Percentiles rank a stretch among this genome's conserved stretches.
Conservation (phyloP, 2,329 filamentous ascomycete species). For the Fusarium gaditjirri region DNA sequence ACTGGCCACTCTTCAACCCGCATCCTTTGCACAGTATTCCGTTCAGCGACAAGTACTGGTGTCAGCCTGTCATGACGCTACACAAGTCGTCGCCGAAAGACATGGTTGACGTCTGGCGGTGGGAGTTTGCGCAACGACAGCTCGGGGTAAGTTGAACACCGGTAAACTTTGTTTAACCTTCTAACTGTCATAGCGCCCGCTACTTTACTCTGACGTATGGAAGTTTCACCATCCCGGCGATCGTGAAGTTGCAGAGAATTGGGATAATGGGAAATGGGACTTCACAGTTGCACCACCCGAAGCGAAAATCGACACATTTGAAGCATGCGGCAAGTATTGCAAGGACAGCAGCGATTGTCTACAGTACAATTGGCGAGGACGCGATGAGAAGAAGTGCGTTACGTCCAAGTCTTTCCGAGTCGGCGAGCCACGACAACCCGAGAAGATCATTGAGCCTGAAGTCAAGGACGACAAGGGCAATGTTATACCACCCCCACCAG, state of each 20-base stretch:
- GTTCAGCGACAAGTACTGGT: constrained; percentile 60
- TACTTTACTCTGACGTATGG: constrained; percentile 53
- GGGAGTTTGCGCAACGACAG: constrained; percentile 50
- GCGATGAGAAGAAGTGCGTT: constrained; percentile 46
- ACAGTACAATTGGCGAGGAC: constrained; percentile 48
- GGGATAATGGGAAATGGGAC: constrained; percentile 50
- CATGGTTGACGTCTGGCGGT: constrained; percentile 61
- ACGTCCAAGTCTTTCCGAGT: constrained; percentile 45
- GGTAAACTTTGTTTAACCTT: background rate
- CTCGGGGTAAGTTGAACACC: constrained; percentile 44
- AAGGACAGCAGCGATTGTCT: constrained; percentile 41
- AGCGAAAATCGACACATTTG: constrained; percentile 41
- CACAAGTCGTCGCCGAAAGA: constrained; percentile 60
- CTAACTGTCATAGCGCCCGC: constrained; percentile 44
- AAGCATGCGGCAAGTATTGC: constrained; percentile 46
- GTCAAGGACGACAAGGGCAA: constrained; percentile 41
- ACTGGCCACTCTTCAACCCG: constrained; percentile 62
- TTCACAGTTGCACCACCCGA: constrained; percentile 42
- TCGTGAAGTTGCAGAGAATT: constrained; percentile 37
- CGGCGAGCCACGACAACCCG: constrained; percentile 38
- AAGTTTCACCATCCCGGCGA: constrained; percentile 50
- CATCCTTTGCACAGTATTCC: constrained; percentile 62
- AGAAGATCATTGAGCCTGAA: constrained; percentile 42
- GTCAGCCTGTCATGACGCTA: constrained; percentile 60
- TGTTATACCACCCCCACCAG: constrained; percentile 30